Conservation (phyloP, 1,139 yeast species). For the Saccharomyces hybrid region DNA sequence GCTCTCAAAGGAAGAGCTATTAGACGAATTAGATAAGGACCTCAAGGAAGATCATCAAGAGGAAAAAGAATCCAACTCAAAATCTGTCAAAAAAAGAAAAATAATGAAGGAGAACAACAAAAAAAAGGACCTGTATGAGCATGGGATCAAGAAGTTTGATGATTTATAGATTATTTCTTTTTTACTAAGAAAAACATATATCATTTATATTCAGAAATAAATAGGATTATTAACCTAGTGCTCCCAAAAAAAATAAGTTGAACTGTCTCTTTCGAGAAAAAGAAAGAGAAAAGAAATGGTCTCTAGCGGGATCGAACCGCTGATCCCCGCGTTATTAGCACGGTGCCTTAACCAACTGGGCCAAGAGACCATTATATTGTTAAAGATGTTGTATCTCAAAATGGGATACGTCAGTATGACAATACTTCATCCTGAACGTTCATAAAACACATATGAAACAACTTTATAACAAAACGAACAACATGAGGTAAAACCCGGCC, state of each 20-base stretch:
- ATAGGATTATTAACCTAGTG: not conserved
- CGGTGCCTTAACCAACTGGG: constrained; percentile 32
- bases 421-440: too few relatives aligned
- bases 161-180: constrained; percentile 37
- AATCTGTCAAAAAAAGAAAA: constrained; percentile 29
- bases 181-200: not conserved
- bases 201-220: not conserved
- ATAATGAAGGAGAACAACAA: constrained; percentile 17
- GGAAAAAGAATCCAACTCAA: constrained; percentile 15
- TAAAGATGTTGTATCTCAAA: too few relatives aligned
- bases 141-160: constrained; percentile 64
- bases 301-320: constrained; percentile 32
- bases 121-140: constrained; percentile 40
- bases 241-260: too few relatives aligned
- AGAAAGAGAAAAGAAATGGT: constrained; percentile 16
- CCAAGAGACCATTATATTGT: constrained; percentile 22
- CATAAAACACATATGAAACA: too few relatives aligned
- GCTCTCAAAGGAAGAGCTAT: constrained; percentile 26
- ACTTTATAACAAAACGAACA: too few relatives aligned
- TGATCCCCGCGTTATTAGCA: constrained; percentile 32
- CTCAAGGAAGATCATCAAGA: constrained; percentile 18
- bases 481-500: too few relatives aligned
- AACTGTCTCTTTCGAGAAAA: not conserved
- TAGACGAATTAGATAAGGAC: constrained; percentile 28
- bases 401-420: too few relatives aligned